phyloP scores from a whole-genome alignment of 192 early-diverging fungal genomes.

The Helicostylum pulchrum region DNA sequence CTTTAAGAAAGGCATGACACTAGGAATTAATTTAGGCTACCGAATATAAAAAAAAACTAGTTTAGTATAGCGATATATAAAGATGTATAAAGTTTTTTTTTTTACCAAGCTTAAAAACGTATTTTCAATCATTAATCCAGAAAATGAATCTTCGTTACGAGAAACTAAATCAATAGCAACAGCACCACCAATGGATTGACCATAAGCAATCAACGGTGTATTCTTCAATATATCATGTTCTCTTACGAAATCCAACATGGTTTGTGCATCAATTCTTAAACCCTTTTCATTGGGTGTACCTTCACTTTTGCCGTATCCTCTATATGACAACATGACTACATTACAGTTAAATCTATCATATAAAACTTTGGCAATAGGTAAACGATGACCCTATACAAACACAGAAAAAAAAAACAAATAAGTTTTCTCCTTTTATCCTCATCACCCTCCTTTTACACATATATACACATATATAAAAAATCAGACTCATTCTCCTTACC shows the following conservation, averaged over 20 bases:
- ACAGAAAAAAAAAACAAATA: slow-evolving; percentile 4
- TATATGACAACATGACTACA: slow-evolving; percentile 96
- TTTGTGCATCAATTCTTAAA: slow-evolving; percentile 82
- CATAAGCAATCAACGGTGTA: slow-evolving; percentile 85
- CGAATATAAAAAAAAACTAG: background rate
- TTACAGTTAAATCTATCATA: slow-evolving; percentile 68
- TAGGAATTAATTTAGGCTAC: slow-evolving; percentile 83
- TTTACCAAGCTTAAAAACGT: slow-evolving; percentile 84
- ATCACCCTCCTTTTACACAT: background rate
- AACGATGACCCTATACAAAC: slow-evolving; percentile 74
- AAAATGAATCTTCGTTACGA: slow-evolving; percentile 69
- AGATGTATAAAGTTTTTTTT: no score
- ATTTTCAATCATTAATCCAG: slow-evolving; percentile 89
- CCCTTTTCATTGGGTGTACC: slow-evolving; percentile 86
- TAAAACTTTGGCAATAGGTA: slow-evolving; percentile 84
- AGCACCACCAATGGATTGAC: slow-evolving; percentile 96
- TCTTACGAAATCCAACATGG: slow-evolving; percentile 81
- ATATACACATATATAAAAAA: background rate
- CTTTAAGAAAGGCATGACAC: slow-evolving; percentile 74
- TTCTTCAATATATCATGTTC: slow-evolving; percentile 68
- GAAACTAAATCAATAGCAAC: slow-evolving; percentile 88
- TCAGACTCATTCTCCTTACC: slow-evolving; percentile 34
- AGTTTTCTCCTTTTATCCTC: background rate
- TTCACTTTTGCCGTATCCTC: slow-evolving; percentile 90
- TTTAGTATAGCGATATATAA: no score